Base-by-base conservation (phyloP, 176 grass and related monocot species). In the Eragrostis nindensis region DNA sequence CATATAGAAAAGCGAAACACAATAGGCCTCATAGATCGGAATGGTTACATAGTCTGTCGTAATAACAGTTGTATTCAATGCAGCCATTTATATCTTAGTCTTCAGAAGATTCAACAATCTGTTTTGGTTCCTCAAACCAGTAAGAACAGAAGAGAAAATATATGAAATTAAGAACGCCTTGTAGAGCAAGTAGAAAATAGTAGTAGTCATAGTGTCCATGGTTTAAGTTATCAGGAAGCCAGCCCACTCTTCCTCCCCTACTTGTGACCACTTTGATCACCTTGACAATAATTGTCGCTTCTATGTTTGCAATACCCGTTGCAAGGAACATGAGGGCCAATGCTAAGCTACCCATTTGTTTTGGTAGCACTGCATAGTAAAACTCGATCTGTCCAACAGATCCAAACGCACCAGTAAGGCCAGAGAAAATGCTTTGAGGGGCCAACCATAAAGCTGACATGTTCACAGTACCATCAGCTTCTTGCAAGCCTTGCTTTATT, bases 391-490 rank as follows among this genome's bases (percentile, higher is more conserved):
- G 86, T 29, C 74, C 80, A 30, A 83, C 60, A 3, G 70, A 14
- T 30, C 21, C 80, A 52, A 88, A 68, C 1, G 49, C 86, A 68
- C 70, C 49, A 6, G 80, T 41, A 24, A 88, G 64, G 49, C 80
- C 80, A 11, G 47, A 32, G 19, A 88, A 61, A 43, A 69, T 30
- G 44, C 76, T 26, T 59, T 83, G 74, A 52, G 80, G 74, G 7
- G 62, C 68, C 15, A 88, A 59, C 86, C 86, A 88, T 68, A 88
- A 73, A 1, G 80, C 86, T 5, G 80, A 88, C 74, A 88, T 88
- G 62, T 41, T 26, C 15, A 42, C 68, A 50, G 26, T 11, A 5
- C 66, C 80, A n/a, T 52, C 57, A 36, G 79, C 29, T 3, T 60
- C 43, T n/a, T 49, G 25, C 5, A 48, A 46, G 18, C 75, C 60